Evolutionary conservation across 495 filamentous ascomycete species (phyloP).

Genomic region (Hypoxylon lenormandii): DNA sequence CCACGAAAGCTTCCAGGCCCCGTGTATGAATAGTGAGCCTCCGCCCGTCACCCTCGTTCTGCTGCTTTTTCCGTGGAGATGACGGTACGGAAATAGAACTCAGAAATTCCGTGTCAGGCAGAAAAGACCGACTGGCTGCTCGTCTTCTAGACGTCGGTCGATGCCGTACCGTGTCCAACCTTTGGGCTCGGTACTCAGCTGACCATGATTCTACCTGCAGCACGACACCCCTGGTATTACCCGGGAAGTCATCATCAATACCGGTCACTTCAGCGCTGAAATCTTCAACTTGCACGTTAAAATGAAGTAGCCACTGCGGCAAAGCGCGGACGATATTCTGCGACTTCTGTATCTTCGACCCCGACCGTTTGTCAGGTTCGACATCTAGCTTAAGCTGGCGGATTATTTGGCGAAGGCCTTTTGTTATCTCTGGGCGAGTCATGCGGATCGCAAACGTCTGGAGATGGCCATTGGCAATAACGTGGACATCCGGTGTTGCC

Average conservation of each 20-base stretch:
- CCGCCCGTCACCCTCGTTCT: constrained; percentile 80
- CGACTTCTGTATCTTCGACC: constrained; percentile 61
- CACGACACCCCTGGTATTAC: constrained; percentile 80
- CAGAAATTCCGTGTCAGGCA: constrained; percentile 68
- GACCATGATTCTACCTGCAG: constrained; percentile 91
- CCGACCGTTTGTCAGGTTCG: constrained; percentile 69
- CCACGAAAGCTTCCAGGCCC: constrained; percentile 86
- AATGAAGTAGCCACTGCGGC: constrained; percentile 85
- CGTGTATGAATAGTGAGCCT: constrained; percentile 81
- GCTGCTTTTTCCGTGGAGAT: constrained; percentile 68
- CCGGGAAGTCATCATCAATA: constrained; percentile 81
- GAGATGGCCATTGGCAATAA: constrained; percentile 80
- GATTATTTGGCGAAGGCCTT: constrained; percentile 90
- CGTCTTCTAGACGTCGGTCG: constrained; percentile 68
- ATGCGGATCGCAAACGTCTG: constrained; percentile 90
- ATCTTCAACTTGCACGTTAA: constrained; percentile 86
- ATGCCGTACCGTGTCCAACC: constrained; percentile 66
- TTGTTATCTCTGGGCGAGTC: constrained; percentile 88
- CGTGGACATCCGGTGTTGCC: constrained; percentile 85
- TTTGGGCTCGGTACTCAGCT: constrained; percentile 88
- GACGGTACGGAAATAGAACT: constrained; percentile 70
- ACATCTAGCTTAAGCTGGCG: constrained; percentile 75
- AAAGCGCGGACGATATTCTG: constrained; percentile 79
- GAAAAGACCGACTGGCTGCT: constrained; percentile 67
- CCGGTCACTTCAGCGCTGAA: constrained; percentile 92